phyloP scores from a whole-genome alignment of 495 filamentous ascomycete species.

The Penicillium desertorum region DNA sequence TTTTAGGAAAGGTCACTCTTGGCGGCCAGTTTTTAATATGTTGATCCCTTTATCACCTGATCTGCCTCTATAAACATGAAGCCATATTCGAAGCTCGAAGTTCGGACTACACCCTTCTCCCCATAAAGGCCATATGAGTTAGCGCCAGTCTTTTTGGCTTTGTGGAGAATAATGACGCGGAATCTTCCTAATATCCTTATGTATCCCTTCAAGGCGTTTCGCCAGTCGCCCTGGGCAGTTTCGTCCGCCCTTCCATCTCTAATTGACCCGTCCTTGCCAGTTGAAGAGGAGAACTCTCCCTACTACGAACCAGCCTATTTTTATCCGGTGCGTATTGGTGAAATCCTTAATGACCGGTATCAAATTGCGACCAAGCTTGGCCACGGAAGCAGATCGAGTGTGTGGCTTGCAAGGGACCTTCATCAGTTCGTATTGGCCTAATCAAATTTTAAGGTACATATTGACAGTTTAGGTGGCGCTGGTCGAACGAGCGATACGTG shows the following conservation, averaged over 20 bases:
- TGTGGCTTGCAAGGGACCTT: constrained; percentile 42
- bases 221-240: constrained; percentile 8
- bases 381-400: constrained; percentile 36
- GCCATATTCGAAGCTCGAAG: constrained; percentile 9
- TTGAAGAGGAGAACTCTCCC: constrained; percentile 41
- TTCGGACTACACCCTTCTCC: constrained; percentile 3
- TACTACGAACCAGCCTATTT: constrained; percentile 36
- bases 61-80: background rate
- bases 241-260: constrained; percentile 15
- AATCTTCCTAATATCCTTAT: constrained; percentile 8
- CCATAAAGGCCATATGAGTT: background rate
- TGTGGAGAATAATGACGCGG: constrained; percentile 5
- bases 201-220: constrained; percentile 8
- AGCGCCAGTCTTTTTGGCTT: background rate
- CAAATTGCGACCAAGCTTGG: constrained; percentile 43
- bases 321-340: constrained; percentile 38
- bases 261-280: background rate
- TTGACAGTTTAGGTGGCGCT: constrained; percentile 26
- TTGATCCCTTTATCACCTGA: too few relatives aligned
- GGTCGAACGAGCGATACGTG: constrained; percentile 32
- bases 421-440: constrained; percentile 21
- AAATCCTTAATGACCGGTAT: constrained; percentile 38
- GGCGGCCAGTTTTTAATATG: too few relatives aligned
- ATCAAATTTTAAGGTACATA: constrained; percentile 1
- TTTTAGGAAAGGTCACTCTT: too few relatives aligned